phyloP scores from a whole-genome alignment of 352 stramenopile genomes.

The Blastocystis sp. region DNA sequence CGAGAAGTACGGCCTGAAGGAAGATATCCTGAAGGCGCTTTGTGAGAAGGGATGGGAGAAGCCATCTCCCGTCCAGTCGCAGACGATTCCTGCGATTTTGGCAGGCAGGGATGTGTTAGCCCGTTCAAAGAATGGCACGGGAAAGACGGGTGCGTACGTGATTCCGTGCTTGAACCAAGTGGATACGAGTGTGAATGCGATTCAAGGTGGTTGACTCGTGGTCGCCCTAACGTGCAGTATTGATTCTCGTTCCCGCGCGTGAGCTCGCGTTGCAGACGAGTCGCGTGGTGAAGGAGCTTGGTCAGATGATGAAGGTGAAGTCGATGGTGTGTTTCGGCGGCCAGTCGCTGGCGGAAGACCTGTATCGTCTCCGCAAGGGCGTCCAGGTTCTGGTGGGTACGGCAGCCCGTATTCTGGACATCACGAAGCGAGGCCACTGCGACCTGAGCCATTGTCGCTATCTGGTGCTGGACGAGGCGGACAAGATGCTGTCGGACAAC shows the following conservation, averaged over 20 bases:
- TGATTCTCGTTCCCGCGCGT: constrained; percentile 93
- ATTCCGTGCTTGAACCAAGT: constrained; percentile 98
- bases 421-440: constrained; percentile 91
- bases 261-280: constrained; percentile 96
- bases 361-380: constrained; percentile 96
- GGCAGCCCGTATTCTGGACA: constrained; percentile 89
- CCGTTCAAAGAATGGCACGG: constrained; percentile 95
- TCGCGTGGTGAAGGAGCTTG: constrained; percentile 88
- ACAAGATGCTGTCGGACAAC: constrained; percentile 94
- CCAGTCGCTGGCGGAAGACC: constrained; percentile 95
- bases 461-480: constrained; percentile 97
- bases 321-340: constrained; percentile 95
- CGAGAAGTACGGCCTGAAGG: constrained; percentile 98
- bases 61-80: constrained; percentile 93
- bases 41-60: constrained; percentile 98
- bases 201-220: constrained; percentile 67
- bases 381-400: constrained; percentile 97
- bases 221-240: constrained; percentile 64
- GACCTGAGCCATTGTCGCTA: constrained; percentile 88
- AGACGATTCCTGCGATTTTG: constrained; percentile 95
- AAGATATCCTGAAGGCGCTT: constrained; percentile 95
- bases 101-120: constrained; percentile 91
- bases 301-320: constrained; percentile 86
- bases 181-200: constrained; percentile 83
- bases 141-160: constrained; percentile 97